Evolutionary conservation across 176 grass and related monocot genomes (phyloP), one percentile per base, ranked within the genome.

Genomic region (Aegilops longissima): DNA sequence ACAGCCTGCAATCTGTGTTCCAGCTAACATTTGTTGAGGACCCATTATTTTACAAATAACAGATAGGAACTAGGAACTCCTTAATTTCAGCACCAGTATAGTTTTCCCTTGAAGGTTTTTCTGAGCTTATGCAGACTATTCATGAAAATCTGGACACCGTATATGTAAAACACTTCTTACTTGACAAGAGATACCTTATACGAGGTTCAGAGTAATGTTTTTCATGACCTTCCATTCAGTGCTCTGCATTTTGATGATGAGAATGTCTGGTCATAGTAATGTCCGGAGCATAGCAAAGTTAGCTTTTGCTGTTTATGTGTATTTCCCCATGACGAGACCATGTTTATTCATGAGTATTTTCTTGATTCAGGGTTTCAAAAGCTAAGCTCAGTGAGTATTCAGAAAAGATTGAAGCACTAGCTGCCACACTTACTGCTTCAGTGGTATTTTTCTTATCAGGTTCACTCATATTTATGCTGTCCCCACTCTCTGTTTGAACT

Each of bases 351-450:
- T 29, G 5, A 27, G 54, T 14, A 23, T 80, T 66, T 51, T 77
- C 17, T 38, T 76, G 9, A 61, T 80, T 80, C 85, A 93, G 91
- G 80, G 70, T 87, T 54, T 85, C 91, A 63, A 88, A 93, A 92
- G 87, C 69, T 84, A 96, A 92, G 62, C 76, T 90, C 70, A 92
- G 86, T 16, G 94, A 90, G 21, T 96, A 92, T 82, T 93, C 89
- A 40, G 87, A 96, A 38, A 87, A 86, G 66, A 87, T 92, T 90
- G 90, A 92, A 81, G 86, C 81, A 70, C 79, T 97, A 78, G 86
- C 83, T 77, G 82, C 83, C 69, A 94, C 86, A 70, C 49, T 97
- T 66, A 40, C 16, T 66, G 23, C 62, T 14, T 0, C 61, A 80
- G 33, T 16, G 78, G 76, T 81, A 87, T 27, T 21, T 62, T 61